A percentile compares a stretch with the other conserved stretches of the same genome.
These are phyloP conservation scores for Rhodamnia rubescens DNA, from an alignment of 345 rosid species.

Conservation along the genomic window DNA sequence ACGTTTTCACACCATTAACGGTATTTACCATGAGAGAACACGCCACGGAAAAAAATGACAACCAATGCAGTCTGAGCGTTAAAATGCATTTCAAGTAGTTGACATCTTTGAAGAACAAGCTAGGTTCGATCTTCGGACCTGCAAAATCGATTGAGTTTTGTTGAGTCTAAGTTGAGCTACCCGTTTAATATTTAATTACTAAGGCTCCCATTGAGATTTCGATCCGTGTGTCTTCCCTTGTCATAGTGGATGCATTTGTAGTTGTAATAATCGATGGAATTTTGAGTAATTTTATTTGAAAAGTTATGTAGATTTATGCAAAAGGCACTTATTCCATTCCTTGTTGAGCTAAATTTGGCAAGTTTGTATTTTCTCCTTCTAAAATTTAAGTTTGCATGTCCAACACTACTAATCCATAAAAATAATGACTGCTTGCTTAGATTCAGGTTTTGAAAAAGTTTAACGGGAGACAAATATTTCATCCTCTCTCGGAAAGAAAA, in stretches of 20 bases:
- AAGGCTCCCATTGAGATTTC: too few species aligned
- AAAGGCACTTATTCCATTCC: not conserved
- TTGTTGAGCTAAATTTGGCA: not conserved
- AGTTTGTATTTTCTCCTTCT: not conserved
- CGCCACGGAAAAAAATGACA: not conserved
- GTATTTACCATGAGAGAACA: not conserved
- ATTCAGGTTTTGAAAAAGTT: not conserved
- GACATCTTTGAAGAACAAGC: not conserved
- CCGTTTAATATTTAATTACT: too few species aligned
- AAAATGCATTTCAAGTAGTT: not conserved
- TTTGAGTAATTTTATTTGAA: not conserved
- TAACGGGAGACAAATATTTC: not conserved
- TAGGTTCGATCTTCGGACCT: not conserved
- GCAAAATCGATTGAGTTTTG: not conserved
- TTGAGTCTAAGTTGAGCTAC: not conserved
- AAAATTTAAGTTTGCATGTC: not conserved
- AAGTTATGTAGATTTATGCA: not conserved
- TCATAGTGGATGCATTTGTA: not conserved
- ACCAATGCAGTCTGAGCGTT: fast-evolving
- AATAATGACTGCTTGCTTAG: not conserved
- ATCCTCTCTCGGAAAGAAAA: fast-evolving
- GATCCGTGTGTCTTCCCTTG: not conserved
- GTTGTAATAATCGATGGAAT: not conserved
- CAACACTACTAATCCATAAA: not conserved
- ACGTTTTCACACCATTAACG: not conserved